Conservation (phyloP, 352 stramenopile genomes). For the Nannochloropsis limnetica region DNA sequence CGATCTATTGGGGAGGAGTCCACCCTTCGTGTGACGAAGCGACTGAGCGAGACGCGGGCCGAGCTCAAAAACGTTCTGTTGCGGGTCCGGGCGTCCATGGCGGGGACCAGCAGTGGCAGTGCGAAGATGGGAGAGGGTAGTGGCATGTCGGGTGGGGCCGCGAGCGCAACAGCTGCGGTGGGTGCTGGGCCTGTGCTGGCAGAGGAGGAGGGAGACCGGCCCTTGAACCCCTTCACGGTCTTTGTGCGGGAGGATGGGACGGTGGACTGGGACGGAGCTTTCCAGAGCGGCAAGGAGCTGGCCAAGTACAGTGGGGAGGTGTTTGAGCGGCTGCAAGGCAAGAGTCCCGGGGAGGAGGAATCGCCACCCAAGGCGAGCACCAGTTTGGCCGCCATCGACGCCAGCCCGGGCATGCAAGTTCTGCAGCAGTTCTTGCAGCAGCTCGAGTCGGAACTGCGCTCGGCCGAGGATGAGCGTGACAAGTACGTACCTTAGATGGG, state of each 20-base stretch:
- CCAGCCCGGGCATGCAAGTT: conserved; percentile 12
- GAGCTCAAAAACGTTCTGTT: conserved; percentile 30
- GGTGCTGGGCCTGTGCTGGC: background rate
- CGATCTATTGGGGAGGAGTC: conserved; percentile 35
- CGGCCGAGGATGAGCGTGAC: conserved; percentile 34
- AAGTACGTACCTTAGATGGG: background rate
- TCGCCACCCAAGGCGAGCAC: background rate
- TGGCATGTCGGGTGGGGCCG: background rate
- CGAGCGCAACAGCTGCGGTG: background rate
- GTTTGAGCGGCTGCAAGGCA: conserved; percentile 63
- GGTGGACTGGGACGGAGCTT: conserved; percentile 72
- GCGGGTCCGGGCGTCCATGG: conserved; percentile 16
- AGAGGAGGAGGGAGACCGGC: background rate
- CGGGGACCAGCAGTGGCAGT: background rate
- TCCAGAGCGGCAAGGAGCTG: conserved; percentile 67
- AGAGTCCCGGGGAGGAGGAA: conserved; percentile 61
- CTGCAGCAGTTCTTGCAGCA: conserved; percentile 38
- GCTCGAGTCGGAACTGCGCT: conserved; percentile 37
- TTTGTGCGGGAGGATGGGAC: conserved; percentile 73
- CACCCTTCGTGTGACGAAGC: conserved; percentile 24
- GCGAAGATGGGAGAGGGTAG: background rate
- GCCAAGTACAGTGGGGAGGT: conserved; percentile 66
- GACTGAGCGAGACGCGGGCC: conserved; percentile 5
- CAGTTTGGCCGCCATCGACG: conserved; percentile 17
- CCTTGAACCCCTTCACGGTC: conserved; percentile 50